Base-by-base conservation (phyloP, 441 rosid genomes). In the Melastoma candidum region DNA sequence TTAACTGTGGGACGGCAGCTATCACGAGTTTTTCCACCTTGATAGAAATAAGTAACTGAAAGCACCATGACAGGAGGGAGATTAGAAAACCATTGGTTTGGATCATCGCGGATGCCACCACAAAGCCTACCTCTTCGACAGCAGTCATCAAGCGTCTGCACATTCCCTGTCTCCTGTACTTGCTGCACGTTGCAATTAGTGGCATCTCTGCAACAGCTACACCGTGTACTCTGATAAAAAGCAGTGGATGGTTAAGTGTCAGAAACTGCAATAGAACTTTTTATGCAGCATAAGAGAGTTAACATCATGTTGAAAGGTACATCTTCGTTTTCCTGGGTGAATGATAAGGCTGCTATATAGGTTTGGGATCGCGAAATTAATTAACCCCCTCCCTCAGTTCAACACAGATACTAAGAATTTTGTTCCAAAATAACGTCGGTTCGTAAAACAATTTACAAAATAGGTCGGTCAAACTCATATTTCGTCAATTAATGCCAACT, bases 101-200 rank as follows among this genome's bases (percentile, higher is more conserved):
- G 13, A 36, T 12, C 46, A 36, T 36, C 13, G 27, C 26, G 22
- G 22, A 17, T 17, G 22, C 22, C 22, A 17, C 22, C 22, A 29
- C 11, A 48, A 22, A 59, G 1, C 48, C 56, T 72, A 84, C 98
- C 98, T 88, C 92, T 63, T 92, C 98, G 41, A 92, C 72, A 60
- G 84, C 85, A 70, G 75, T 53, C 68, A 88, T 67, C 56, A 92
- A 89, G 66, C 72, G 75, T 59, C 88, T 81, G 64, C 98, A 85
- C 97, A 92, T 85, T 61, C 98, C 98, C 66, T 75, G 93, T 44
- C 94, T 92, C 36, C 97, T 90, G 63, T 75, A 84, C 49, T 79
- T 82, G 70, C 95, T 84, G 69, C 97, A 88, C 51, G 98, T 92
- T 70, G 98, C 98, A 73, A 88, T 81, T 43, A 92, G 82, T 59